Evolutionary conservation across 768 basidiomycete genomes (phyloP), one percentile per base, ranked within the genome.

Genomic region (Rhizopogon vulgaris): DNA sequence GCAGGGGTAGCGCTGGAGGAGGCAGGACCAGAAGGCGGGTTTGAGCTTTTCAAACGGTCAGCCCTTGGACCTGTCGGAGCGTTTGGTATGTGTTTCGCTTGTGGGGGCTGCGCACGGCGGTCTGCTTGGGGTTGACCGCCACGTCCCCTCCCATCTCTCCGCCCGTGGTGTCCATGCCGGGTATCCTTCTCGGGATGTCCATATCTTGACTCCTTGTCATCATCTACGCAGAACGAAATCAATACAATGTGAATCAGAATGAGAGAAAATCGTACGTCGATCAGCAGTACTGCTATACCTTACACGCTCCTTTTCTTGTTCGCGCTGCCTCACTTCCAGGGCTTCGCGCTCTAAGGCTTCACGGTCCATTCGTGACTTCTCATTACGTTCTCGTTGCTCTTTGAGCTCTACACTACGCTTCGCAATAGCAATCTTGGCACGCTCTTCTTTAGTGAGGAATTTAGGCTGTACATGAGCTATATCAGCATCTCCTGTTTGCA

Each of bases 391-490:
- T 54, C 77, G 83, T 62, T 90, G 79, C 40, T 82, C 82, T 47
- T 73, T 78, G 38, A 97, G 86, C 64, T 97, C 94, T 53, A 87
- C 79, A 17, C 84, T 79, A 12, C 95, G 85, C 60, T 90, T 89
- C 14, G 85, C 84, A 54, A 97, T 88, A 3, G 95, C 95, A 34
- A 96, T 71, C 62, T 83, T 82, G 15, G 90, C 91, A 45, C 95
- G 83, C 62, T 96, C 90, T 58, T 94, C 90, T 70, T 90, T 98
- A 2, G 90, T 82, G 12, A 98, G 75, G 73, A 98, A 98, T 69
- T 84, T 95, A 34, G 95, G 95, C 94, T 97, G 42, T 15, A 18
- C 27, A 55, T 43, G 10, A 28, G 27, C 11, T 36, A 36, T 41
- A 46, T 56, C 45, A 55, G 56, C 27, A 30, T 25, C 8, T 25